Conservation (phyloP, 225 moss, liverwort and hornwort species). For the Anthoceros angustus region DNA sequence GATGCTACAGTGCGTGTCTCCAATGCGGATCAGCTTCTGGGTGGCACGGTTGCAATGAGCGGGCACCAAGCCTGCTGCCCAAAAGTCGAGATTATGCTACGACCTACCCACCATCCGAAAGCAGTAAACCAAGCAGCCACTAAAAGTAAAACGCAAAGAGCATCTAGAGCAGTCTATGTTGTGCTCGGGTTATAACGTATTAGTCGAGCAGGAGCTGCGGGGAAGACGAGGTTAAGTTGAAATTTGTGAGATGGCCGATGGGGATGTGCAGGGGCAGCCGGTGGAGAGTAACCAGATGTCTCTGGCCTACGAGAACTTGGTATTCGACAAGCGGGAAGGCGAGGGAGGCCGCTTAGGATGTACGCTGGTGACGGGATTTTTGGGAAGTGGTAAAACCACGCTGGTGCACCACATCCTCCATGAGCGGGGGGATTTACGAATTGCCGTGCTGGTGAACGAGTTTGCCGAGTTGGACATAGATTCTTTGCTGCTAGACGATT, state of each 20-base stretch:
- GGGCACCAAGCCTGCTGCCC: no score
- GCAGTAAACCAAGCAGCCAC: no score
- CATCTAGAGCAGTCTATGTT: no score
- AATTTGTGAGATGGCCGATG: background rate
- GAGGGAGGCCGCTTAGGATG: slow-evolving; percentile 25
- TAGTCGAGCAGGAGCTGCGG: no score
- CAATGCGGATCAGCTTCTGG: no score
- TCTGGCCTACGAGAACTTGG: slow-evolving; percentile 17
- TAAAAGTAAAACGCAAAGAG: no score
- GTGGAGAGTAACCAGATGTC: slow-evolving; percentile 33
- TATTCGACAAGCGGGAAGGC: slow-evolving; percentile 20
- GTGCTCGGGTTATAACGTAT: no score
- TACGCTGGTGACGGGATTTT: slow-evolving; percentile 30
- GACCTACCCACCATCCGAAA: no score
- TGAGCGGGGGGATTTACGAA: slow-evolving; percentile 18
- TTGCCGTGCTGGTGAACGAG: slow-evolving; percentile 29
- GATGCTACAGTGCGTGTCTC: no score
- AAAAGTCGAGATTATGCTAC: no score
- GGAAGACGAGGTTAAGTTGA: no score
- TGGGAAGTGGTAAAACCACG: slow-evolving; percentile 29
- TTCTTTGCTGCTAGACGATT: slow-evolving; percentile 20
- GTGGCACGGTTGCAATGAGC: no score
- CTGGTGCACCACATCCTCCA: slow-evolving; percentile 19
- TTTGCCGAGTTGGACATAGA: slow-evolving; percentile 27
- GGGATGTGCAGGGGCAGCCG: slow-evolving; percentile 6